Conservation (phyloP, 2,329 filamentous ascomycete genomes). For the Xylariaceae sp. region DNA sequence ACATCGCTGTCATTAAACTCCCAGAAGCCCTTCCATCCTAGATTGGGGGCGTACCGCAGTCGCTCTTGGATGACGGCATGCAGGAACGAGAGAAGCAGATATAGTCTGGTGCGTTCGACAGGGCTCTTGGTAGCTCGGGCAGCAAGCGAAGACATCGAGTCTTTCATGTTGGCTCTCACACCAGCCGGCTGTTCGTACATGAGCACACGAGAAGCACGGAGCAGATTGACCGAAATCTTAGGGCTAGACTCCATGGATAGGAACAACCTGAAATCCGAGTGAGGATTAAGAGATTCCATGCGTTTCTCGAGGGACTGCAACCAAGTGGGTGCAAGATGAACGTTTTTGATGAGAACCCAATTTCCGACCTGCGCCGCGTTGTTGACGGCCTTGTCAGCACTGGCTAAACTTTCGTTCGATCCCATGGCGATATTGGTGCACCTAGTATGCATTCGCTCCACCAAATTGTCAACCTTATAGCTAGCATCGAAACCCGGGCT, state of each 20-base stretch:
- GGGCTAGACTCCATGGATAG: conserved; percentile 96
- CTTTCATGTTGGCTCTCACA: conserved; percentile 97
- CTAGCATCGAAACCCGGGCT: conserved; percentile 97
- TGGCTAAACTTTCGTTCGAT: conserved; percentile 90
- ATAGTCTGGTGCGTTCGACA: conserved; percentile 88
- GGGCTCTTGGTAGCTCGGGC: conserved; percentile 79
- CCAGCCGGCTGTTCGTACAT: conserved; percentile 99
- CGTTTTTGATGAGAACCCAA: conserved; percentile 99
- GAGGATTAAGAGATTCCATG: conserved; percentile 92
- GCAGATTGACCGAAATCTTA: conserved; percentile 95
- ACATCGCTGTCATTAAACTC: conserved; percentile 99
- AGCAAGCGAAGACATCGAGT: conserved; percentile 85
- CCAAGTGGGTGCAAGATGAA: conserved; percentile 95
- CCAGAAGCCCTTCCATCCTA: conserved; percentile 99
- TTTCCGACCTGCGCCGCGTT: conserved; percentile 89
- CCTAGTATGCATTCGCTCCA: conserved; percentile 79
- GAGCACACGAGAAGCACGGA: conserved; percentile 89
- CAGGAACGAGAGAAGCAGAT: conserved; percentile 89
- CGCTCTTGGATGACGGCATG: conserved; percentile 96
- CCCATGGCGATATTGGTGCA: conserved; percentile 99
- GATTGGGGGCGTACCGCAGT: conserved; percentile 87
- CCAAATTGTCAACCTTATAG: conserved; percentile 97
- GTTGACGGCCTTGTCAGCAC: conserved; percentile 92
- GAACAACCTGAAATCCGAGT: conserved; percentile 92
- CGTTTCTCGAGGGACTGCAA: conserved; percentile 96